phyloP scores from a whole-genome alignment of 768 basidiomycete genomes.

The Agaricus subrufescens region DNA sequence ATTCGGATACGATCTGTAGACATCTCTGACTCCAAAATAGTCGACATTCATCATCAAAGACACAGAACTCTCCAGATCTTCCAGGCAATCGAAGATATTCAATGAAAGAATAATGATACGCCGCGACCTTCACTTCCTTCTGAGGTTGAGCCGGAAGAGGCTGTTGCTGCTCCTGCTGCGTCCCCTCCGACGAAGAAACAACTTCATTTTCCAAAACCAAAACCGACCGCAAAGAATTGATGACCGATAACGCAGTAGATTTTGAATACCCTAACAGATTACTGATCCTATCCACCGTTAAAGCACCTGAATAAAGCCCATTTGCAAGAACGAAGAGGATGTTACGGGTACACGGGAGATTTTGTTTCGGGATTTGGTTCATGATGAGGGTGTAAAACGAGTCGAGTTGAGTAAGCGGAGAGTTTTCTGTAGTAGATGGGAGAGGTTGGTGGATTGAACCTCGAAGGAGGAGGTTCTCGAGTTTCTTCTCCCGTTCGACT shows the following conservation, averaged over 20 bases:
- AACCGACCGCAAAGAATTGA: conserved; percentile 3
- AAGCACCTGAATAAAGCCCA: background rate
- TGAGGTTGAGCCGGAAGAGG: background rate
- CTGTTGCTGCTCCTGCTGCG: too few species aligned
- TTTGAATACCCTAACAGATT: conserved; percentile 2
- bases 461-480: background rate
- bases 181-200: background rate
- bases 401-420: background rate
- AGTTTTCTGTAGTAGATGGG: background rate
- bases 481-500: conserved; percentile 1
- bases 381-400: conserved; percentile 1
- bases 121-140: background rate
- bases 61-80: background rate
- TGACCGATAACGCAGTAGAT: background rate
- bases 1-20: conserved; percentile 2
- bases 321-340: background rate
- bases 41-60: background rate
- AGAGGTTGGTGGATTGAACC: background rate
- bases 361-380: background rate
- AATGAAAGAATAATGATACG: conserved; percentile 8
- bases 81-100: background rate
- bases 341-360: background rate
- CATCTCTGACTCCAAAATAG: conserved; percentile 1
- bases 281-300: background rate
- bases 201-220: background rate